These are phyloP conservation scores for Zymoseptoria crescenta DNA, from an alignment of 2,329 filamentous ascomycete genomes.

Conservation along the genomic window DNA sequence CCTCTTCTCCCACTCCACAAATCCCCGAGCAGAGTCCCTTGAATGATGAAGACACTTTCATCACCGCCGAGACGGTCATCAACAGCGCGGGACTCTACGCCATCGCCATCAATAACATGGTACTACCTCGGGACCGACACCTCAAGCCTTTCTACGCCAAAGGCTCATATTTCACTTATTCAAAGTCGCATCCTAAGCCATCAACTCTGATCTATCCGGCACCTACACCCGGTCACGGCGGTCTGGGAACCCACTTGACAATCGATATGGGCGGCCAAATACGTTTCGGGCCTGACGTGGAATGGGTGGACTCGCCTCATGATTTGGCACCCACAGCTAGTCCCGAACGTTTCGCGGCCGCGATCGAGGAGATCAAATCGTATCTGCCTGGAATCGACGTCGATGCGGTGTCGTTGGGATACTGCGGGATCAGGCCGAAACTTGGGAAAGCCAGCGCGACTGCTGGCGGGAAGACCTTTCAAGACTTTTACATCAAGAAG, in stretches of 20 bases:
- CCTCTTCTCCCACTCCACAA: constrained; percentile 19
- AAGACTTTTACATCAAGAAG: constrained; percentile 73
- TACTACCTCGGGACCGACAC: constrained; percentile 53
- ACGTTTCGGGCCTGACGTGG: constrained; percentile 88
- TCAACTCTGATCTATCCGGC: constrained; percentile 79
- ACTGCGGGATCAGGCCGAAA: constrained; percentile 88
- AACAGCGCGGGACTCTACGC: constrained; percentile 82
- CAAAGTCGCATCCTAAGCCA: constrained; percentile 55
- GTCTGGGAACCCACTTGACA: constrained; percentile 87
- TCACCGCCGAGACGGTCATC: constrained; percentile 69
- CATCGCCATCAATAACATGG: constrained; percentile 70
- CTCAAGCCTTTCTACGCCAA: constrained; percentile 73
- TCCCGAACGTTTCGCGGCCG: constrained; percentile 53
- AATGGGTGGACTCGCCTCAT: constrained; percentile 70
- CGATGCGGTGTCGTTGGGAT: constrained; percentile 64
- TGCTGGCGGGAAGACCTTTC: constrained; percentile 57
- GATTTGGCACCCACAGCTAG: constrained; percentile 59
- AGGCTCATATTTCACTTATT: constrained; percentile 89
- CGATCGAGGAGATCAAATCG: constrained; percentile 63
- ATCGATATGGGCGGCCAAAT: constrained; percentile 78
- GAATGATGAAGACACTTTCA: constrained; percentile 35
- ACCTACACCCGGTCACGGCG: constrained; percentile 70
- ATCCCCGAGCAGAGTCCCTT: constrained; percentile 26
- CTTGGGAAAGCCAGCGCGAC: constrained; percentile 55
- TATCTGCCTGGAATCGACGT: constrained; percentile 72